These are phyloP conservation scores for Guadua angustifolia DNA, from an alignment of 176 grass and related monocot genomes.

Conservation along the genomic window DNA sequence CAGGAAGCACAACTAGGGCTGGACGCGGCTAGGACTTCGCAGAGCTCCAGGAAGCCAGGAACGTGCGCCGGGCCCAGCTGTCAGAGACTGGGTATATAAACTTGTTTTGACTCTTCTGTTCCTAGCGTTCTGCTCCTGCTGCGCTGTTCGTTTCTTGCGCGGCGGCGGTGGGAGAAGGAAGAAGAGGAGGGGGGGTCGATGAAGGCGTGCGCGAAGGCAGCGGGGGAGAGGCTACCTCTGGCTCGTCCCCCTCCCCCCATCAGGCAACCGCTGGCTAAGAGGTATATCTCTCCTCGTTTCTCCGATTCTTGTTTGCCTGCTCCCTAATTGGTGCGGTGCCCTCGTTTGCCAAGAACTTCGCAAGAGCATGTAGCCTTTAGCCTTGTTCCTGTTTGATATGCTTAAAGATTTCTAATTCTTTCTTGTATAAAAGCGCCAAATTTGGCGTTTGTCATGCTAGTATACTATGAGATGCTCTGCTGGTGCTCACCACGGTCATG, in stretches of 20 bases:
- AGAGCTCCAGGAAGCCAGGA: conserved; percentile 33
- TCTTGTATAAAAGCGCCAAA: not conserved
- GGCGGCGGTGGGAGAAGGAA: not conserved
- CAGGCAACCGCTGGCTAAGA: conserved; percentile 33
- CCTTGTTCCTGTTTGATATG: not conserved
- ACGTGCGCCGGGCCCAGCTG: not conserved
- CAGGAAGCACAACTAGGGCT: too few species aligned
- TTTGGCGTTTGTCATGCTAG: not conserved
- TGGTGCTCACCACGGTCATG: not conserved
- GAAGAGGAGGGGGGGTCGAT: conserved; percentile 23
- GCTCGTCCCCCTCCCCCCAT: conserved; percentile 12
- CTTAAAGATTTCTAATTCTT: not conserved
- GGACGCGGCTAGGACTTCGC: conserved; percentile 1
- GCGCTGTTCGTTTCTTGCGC: not conserved
- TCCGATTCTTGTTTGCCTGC: not conserved
- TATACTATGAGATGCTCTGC: not conserved
- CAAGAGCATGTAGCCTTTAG: not conserved
- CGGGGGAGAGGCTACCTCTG: conserved; percentile 45
- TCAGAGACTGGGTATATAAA: not conserved
- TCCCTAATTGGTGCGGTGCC: conserved; percentile 21
- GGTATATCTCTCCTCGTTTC: conserved; percentile 32
- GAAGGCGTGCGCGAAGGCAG: conserved; percentile 55
- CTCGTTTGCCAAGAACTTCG: not conserved
- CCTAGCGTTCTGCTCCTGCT: not conserved
- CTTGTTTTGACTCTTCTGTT: not conserved